These are phyloP conservation scores for Malassezia obtusa DNA, from an alignment of 1,284 basidiomycete species.

Conservation along the genomic window DNA sequence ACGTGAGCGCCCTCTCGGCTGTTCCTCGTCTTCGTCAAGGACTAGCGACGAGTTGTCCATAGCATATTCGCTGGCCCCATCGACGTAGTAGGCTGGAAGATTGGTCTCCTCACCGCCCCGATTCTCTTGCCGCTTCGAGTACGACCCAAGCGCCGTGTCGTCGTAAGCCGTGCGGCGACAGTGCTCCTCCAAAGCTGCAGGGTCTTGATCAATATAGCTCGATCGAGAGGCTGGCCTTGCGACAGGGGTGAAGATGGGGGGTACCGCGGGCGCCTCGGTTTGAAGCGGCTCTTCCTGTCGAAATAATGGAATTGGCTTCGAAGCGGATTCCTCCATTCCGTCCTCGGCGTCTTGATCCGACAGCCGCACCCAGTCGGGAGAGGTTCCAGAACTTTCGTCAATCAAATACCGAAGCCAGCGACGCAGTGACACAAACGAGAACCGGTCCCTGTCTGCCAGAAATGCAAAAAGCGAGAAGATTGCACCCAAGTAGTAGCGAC, in stretches of 20 bases:
- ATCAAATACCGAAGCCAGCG: neutral
- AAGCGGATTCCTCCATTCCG: neutral
- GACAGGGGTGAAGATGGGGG: neutral
- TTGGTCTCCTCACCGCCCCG: neutral
- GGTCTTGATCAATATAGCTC: neutral
- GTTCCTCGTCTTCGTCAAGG: neutral
- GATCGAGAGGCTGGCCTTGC: neutral
- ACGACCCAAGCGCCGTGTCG: neutral
- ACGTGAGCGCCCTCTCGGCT: neutral
- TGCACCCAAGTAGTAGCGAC: neutral
- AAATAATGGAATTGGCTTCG: neutral
- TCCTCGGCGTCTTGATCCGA: neutral
- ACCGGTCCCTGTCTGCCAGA: too few relatives aligned
- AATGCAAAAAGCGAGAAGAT: neutral
- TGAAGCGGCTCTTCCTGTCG: neutral
- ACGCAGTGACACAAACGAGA: neutral
- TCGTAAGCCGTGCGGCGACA: neutral
- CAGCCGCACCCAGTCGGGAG: conserved; percentile 1
- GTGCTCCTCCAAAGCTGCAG: neutral
- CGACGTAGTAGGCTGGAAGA: conserved; percentile 4
- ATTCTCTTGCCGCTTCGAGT: neutral
- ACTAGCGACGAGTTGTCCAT: neutral
- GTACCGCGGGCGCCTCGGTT: neutral
- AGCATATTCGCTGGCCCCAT: neutral
- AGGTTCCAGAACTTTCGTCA: neutral